Conservation (phyloP, 257 asterid species). For the Ilex aquifolium region DNA sequence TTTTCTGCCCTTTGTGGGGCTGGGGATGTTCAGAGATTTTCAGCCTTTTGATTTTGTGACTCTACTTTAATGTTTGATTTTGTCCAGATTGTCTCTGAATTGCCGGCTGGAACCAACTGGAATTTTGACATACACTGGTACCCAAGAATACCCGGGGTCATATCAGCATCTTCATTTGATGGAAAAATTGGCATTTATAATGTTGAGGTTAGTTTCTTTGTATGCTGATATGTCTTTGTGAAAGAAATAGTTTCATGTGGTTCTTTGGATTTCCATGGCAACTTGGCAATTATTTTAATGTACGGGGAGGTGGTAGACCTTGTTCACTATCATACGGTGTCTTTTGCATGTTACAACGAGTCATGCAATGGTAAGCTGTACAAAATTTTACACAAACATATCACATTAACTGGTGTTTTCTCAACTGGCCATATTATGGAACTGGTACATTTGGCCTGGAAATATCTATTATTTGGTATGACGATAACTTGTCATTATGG, state of each 20-base stretch:
- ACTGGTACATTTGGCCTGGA: too few species aligned
- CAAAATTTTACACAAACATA: too few species aligned
- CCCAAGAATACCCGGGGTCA: constrained; percentile 84
- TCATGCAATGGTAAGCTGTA: too few species aligned
- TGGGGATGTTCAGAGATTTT: not conserved
- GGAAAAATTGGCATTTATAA: constrained; percentile 92
- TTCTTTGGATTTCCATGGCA: not conserved
- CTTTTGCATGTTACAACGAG: too few species aligned
- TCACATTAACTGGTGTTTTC: too few species aligned
- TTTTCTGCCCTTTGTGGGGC: not conserved
- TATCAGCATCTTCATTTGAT: constrained; percentile 95
- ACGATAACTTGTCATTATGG: too few species aligned
- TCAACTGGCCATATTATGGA: too few species aligned
- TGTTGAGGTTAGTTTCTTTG: constrained; percentile 56
- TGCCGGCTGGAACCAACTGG: constrained; percentile 97
- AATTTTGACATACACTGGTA: constrained; percentile 97
- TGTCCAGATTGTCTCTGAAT: constrained; percentile 79
- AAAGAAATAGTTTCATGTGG: not conserved
- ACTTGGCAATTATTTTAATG: not conserved
- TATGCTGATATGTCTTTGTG: constrained; percentile 10
- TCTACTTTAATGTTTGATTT: constrained; percentile 4
- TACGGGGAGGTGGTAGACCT: too few species aligned
- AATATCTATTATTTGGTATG: too few species aligned
- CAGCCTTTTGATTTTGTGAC: not conserved
- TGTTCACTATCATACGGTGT: too few species aligned